Base-by-base conservation (phyloP, 192 early-diverging fungal species). In the Rhizophlyctis rosea region DNA sequence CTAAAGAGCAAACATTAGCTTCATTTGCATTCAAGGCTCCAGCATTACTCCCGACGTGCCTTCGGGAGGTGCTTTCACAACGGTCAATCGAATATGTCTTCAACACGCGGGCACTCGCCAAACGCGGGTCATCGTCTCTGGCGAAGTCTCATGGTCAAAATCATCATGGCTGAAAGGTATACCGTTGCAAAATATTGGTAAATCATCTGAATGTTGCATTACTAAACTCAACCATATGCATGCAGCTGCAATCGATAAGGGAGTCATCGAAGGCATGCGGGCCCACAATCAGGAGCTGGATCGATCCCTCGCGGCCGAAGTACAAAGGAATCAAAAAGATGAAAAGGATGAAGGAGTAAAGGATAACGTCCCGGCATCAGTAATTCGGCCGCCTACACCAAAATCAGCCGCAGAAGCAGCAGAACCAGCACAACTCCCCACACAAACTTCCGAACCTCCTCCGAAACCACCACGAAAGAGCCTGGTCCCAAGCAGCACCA, bases 21-120 rank as follows among this genome's bases (percentile, higher is more conserved):
- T 24, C 14, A n/a, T 69, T n/a, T 69, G 67, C 56, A 3, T 64
- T 18, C 21, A 24, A 4, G 35, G 23, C 13, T 25, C n/a, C 1
- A 47, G 59, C 23, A 31, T 27, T 11, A 69, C 61, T 4, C 61
- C 61, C 33, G 67, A 69, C 27, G 67, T 69, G 4, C 64, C 64
- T 16, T 50, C 47, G 3, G 64, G 55, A 21, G 34, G 16, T 1
- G 31, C 47, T 18, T 66, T 66, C 56, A 30, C 47, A 9, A 59
- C 55, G 18, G 14, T 52, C 33, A 64, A 54, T 3, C 34, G 56
- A 2, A 47, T 64, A 4, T 64, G 62, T 34, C 55, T 69, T 23
- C 14, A 25, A 18, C 67, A 69, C 30, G 34, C 34, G 4, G 34
- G 30, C 27, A 33, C 30, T 0, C 16, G 13, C 34, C 25, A 47